A percentile compares a stretch with the other conserved stretches of the same genome.
Conservation (phyloP, 1,284 basidiomycete species). For the Sphaerobolus stellatus region DNA sequence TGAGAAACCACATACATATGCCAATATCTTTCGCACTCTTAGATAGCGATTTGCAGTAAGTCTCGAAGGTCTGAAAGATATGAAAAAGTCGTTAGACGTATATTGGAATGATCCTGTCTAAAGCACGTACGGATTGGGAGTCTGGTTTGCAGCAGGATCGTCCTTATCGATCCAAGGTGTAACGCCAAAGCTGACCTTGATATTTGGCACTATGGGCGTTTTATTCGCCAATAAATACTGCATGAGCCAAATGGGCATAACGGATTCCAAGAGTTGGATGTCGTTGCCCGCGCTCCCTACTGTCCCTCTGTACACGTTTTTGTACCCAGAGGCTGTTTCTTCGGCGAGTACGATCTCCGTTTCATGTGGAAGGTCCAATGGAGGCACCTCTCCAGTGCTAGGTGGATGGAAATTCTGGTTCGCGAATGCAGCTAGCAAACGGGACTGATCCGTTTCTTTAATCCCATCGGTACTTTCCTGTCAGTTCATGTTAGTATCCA, state of each 20-base stretch:
- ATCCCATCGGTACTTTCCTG: not conserved
- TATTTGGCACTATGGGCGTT: conserved; percentile 43
- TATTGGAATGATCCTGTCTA: conserved; percentile 26
- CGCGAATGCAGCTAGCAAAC: not conserved
- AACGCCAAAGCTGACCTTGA: conserved; percentile 87
- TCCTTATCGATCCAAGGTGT: conserved; percentile 70
- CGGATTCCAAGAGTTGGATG: conserved; percentile 67
- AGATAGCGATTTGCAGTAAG: conserved; percentile 86
- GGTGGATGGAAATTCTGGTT: conserved; percentile 47
- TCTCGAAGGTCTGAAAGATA: conserved; percentile 57
- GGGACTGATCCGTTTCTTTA: not conserved
- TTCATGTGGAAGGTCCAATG: conserved; percentile 58
- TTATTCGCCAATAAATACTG: conserved; percentile 83
- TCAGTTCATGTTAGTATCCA: too few species aligned
- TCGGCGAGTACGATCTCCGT: conserved; percentile 82
- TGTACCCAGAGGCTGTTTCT: conserved; percentile 78
- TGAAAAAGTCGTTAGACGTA: conserved; percentile 15
- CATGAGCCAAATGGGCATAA: conserved; percentile 84
- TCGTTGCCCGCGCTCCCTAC: conserved; percentile 67
- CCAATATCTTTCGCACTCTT: conserved; percentile 79
- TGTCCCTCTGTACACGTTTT: conserved; percentile 74
- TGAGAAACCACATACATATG: conserved; percentile 60
- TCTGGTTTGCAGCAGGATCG: conserved; percentile 20
- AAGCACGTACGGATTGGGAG: conserved; percentile 78
- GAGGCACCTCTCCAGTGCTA: conserved; percentile 70